These are phyloP conservation scores for Styphnolobium japonicum DNA, from an alignment of 306 rosid species.

Conservation along the genomic window DNA sequence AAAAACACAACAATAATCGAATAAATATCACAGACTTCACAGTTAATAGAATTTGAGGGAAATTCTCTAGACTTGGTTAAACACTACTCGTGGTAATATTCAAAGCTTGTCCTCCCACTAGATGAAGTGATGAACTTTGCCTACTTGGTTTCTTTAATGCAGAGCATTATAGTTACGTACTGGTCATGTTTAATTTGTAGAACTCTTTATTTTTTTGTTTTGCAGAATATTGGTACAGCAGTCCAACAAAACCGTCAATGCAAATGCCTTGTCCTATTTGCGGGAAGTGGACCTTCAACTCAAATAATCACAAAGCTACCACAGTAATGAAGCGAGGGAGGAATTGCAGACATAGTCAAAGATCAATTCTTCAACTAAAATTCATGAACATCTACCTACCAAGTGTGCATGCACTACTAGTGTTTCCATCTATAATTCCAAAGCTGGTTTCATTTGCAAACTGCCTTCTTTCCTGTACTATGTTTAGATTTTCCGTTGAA, in stretches of 20 bases:
- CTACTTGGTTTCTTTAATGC: no score
- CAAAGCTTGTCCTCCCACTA: no score
- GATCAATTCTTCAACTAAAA: not conserved
- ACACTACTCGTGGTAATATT: no score
- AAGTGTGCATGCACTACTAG: not conserved
- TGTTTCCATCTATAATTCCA: not conserved
- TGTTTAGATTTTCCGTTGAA: not conserved
- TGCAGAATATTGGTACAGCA: no score
- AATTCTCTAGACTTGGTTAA: no score
- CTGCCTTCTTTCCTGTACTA: not conserved
- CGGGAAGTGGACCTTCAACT: slow-evolving; percentile 24
- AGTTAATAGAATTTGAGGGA: no score
- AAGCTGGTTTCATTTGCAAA: not conserved
- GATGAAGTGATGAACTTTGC: no score
- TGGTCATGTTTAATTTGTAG: no score
- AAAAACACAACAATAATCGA: no score
- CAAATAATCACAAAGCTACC: slow-evolving; percentile 4
- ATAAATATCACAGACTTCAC: no score
- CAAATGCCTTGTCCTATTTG: slow-evolving; percentile 27
- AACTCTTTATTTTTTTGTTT: no score
- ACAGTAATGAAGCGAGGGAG: not conserved
- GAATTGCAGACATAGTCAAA: slow-evolving; percentile 30
- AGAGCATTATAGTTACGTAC: no score
- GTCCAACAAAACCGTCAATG: slow-evolving; percentile 17
- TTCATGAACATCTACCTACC: not conserved